Evolutionary conservation across 2,329 filamentous ascomycete genomes (phyloP), one percentile per base, ranked within the genome.

Genomic region (Ophiocordyceps robertsii): DNA sequence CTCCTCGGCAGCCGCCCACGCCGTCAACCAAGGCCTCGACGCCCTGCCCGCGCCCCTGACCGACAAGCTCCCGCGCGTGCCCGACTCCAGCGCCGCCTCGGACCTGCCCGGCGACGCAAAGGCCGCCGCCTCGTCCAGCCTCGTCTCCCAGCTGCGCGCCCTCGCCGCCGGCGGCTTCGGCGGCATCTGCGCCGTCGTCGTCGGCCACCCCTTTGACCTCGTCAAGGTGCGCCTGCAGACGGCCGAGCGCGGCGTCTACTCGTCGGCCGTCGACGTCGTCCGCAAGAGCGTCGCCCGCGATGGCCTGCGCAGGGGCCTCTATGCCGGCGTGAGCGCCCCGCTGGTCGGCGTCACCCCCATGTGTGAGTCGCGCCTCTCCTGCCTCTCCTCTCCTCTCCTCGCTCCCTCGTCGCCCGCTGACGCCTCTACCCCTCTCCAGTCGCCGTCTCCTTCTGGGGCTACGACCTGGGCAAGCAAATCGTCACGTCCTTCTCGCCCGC

Each of bases 161-260:
- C 75, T 98, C 41, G 81, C 74, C 9, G 90, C 90, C 8, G 92
- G 92, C 54, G 92, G 88, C 48, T 93, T 94, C 46, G 92, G 92
- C 53, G 92, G 92, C 54, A 65, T 98, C 39, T 96, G 86, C 68
- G 90, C 92, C 44, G 92, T 98, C 43, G 62, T 98, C 36, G 89
- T 96, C 46, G 84, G 92, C 44, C 92, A 98, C 64, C 92, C 92
- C 10, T 98, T 98, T 60, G 92, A 98, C 62, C 73, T 98, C 53
- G 90, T 96, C 62, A 98, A 98, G 69, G 92, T 98, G 51, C 84
- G 92, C 45, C 70, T 98, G 62, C 92, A 98, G 70, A 98, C 92
- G 2, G 88, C 92, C 31, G 89, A 96, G 66, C 82, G 80, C 64
- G 92, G 92, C 39, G 84, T 95, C 31, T 98, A 98, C 67, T 82